These are phyloP conservation scores for Kwoniella sp. DNA, from an alignment of 768 basidiomycete species.

Conservation along the genomic window DNA sequence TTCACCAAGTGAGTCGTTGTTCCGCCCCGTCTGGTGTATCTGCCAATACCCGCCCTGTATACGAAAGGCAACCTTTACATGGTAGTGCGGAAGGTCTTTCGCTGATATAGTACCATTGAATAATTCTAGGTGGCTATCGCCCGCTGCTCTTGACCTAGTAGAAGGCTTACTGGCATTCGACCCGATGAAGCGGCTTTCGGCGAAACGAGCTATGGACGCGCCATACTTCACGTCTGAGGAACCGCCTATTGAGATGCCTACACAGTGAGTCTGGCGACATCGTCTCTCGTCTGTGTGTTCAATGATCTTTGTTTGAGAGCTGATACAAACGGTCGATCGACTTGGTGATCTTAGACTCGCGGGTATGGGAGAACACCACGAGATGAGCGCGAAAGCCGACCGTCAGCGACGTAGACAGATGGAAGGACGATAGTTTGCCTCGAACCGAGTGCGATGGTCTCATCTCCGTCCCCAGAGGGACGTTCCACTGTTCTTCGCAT, in stretches of 20 bases:
- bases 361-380: slow-evolving; percentile 93
- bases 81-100: too few species aligned
- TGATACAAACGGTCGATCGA: background rate
- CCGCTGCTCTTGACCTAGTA: slow-evolving; percentile 83
- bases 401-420: slow-evolving; percentile 61
- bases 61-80: too few species aligned
- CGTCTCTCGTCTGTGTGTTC: background rate
- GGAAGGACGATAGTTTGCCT: slow-evolving; percentile 34
- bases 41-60: too few species aligned
- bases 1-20: slow-evolving; percentile 82
- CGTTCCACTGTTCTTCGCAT: too few species aligned
- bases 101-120: too few species aligned
- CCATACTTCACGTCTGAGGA: slow-evolving; percentile 83
- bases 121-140: slow-evolving; percentile 81
- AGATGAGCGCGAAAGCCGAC: slow-evolving; percentile 91
- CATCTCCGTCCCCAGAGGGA: too few species aligned
- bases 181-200: slow-evolving; percentile 74
- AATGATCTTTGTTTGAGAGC: background rate
- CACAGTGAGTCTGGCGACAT: slow-evolving; percentile 65
- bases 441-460: too few species aligned
- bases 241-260: slow-evolving; percentile 72
- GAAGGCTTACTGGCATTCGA: slow-evolving; percentile 79
- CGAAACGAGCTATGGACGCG: slow-evolving; percentile 74
- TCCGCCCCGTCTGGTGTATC: too few species aligned
- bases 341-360: slow-evolving; percentile 63